Percentiles rank a stretch among this genome's conserved stretches.
phyloP scores from a whole-genome alignment of 192 early-diverging fungal genomes.

The Linnemannia zychae region DNA sequence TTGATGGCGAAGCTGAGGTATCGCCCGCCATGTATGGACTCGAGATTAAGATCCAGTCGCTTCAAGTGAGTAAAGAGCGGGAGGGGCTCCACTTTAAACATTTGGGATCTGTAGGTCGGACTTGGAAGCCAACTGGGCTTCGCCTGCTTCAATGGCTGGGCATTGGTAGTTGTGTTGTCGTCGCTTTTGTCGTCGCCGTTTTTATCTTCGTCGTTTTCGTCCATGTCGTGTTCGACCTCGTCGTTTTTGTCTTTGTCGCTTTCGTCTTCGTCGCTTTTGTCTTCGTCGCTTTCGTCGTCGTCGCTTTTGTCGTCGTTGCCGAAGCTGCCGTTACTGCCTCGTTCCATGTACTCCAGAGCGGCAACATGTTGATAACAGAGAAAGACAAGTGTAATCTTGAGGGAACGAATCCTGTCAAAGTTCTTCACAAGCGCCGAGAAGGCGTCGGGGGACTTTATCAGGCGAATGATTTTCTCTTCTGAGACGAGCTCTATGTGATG shows the following conservation, averaged over 20 bases:
- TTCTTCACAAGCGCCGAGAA: neutral
- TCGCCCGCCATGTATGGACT: neutral
- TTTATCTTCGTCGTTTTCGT: too few species aligned
- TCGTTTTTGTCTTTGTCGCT: neutral
- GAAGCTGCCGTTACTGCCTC: neutral
- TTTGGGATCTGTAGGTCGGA: neutral
- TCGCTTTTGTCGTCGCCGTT: neutral
- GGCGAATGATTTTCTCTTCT: neutral
- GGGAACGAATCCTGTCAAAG: neutral
- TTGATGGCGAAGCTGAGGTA: neutral
- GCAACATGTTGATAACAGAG: neutral
- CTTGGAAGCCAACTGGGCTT: neutral
- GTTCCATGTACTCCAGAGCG: neutral
- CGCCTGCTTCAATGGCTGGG: neutral
- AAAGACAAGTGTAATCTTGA: neutral
- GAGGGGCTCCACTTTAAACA: neutral
- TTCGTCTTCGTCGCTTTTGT: neutral
- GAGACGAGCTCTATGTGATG: neutral
- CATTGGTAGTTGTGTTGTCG: neutral
- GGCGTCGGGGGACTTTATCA: neutral
- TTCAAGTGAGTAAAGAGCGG: neutral
- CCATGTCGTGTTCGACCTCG: too few species aligned
- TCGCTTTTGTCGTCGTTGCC: neutral
- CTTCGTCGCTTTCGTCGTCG: too few species aligned
- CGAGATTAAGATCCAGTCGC: neutral